Conservation (phyloP, 371 early-diverging fungal species). For the Lichtheimia ramosa region DNA sequence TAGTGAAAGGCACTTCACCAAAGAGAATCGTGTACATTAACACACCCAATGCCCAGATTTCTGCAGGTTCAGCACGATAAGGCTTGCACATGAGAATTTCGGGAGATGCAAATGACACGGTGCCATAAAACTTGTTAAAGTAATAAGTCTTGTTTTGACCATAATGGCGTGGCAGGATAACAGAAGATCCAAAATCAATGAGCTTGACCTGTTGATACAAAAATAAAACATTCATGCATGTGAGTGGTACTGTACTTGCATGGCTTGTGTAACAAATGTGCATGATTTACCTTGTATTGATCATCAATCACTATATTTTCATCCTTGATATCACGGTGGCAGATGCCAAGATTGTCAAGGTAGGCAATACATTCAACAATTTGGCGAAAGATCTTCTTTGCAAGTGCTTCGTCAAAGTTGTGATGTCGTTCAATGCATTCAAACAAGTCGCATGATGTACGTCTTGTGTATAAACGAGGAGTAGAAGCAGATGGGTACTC, state of each 20-base stretch:
- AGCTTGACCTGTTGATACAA: slow-evolving; percentile 57
- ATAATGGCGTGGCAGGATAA: slow-evolving; percentile 36
- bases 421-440: slow-evolving; percentile 77
- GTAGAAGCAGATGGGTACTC: slow-evolving; percentile 16
- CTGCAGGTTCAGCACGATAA: slow-evolving; percentile 80
- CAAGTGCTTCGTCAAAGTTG: slow-evolving; percentile 61
- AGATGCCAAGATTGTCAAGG: slow-evolving; percentile 58
- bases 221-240: neutral
- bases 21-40: slow-evolving; percentile 73
- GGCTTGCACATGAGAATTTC: slow-evolving; percentile 72
- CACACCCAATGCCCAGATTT: slow-evolving; percentile 82
- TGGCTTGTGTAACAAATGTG: too few relatives aligned
- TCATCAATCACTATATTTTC: slow-evolving; percentile 81
- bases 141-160: slow-evolving; percentile 20
- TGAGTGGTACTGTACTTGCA: too few relatives aligned
- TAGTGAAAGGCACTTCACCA: slow-evolving; percentile 75
- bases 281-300: slow-evolving; percentile 43
- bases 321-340: slow-evolving; percentile 72
- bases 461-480: slow-evolving; percentile 42
- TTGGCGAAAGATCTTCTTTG: slow-evolving; percentile 67
- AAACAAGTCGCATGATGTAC: slow-evolving; percentile 74
- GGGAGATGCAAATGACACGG: slow-evolving; percentile 69
- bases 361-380: slow-evolving; percentile 68
- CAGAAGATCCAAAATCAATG: slow-evolving; percentile 78
- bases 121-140: slow-evolving; percentile 46